A percentile compares a stretch with the other conserved stretches of the same genome.
phyloP scores from a whole-genome alignment of 2,329 filamentous ascomycete species.

The Westerdykella ornata region DNA sequence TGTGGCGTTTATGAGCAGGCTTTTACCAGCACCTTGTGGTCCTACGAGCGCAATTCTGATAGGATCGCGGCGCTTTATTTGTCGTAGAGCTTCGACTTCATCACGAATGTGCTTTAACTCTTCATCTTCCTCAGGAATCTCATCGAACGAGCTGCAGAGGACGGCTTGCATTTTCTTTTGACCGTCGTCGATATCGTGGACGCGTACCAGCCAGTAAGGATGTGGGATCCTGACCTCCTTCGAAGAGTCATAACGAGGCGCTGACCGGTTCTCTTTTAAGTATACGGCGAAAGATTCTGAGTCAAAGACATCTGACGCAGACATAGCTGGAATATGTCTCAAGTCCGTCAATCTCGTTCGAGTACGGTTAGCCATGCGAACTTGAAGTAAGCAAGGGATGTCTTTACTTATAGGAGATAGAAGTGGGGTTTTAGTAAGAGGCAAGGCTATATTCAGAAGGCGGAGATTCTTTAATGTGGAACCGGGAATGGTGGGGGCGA shows the following conservation, averaged over 20 bases:
- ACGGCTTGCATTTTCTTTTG: neutral
- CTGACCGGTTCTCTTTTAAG: neutral
- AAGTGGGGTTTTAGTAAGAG: too few species aligned
- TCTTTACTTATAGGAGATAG: too few species aligned
- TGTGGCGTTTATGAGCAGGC: slow-evolving; percentile 13
- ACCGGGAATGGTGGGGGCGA: too few species aligned
- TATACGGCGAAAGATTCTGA: neutral
- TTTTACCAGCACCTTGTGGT: slow-evolving; percentile 20
- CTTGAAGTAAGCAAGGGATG: too few species aligned
- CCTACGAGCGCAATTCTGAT: slow-evolving; percentile 16
- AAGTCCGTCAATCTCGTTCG: too few species aligned
- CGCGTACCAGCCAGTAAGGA: neutral
- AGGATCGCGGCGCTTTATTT: slow-evolving; percentile 6
- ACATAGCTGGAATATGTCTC: too few species aligned
- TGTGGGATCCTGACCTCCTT: neutral
- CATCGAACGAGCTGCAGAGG: neutral
- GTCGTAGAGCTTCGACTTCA: neutral
- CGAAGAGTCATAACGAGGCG: neutral
- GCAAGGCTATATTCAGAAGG: too few species aligned
- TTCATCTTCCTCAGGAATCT: neutral
- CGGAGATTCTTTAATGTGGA: too few species aligned
- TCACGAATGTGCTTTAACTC: neutral
- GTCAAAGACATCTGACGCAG: too few species aligned
- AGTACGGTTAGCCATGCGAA: too few species aligned
- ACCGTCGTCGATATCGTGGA: neutral